Evolutionary conservation across 495 filamentous ascomycete genomes (phyloP).

Genomic region (Pseudomonodictys pantanalensis): DNA sequence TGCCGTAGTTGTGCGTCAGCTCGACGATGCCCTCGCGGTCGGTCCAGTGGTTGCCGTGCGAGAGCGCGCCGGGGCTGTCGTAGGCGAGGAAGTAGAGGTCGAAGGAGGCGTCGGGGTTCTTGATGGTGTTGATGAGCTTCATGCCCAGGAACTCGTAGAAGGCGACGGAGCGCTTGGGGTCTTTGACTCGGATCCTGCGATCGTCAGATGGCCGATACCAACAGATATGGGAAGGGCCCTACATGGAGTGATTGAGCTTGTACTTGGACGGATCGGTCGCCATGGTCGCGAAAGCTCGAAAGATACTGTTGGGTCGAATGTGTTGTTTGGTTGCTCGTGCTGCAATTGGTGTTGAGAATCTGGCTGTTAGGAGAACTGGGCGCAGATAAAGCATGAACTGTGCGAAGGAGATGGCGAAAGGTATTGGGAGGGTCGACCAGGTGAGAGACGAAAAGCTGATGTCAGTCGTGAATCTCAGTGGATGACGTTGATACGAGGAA

Average conservation of each 20-base stretch:
- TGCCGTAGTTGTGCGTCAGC: conserved; percentile 96
- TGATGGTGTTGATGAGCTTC: conserved; percentile 72
- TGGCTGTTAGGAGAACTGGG: neutral
- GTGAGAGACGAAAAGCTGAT: neutral
- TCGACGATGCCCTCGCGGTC: conserved; percentile 89
- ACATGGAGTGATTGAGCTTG: conserved; percentile 40
- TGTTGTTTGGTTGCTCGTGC: conserved; percentile 1
- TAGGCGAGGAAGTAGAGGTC: conserved; percentile 84
- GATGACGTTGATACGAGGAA: neutral
- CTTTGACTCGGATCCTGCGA: conserved; percentile 85
- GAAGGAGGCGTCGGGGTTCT: conserved; percentile 77
- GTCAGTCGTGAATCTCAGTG: neutral
- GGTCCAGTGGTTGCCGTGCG: conserved; percentile 62
- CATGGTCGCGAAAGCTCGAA: conserved; percentile 24
- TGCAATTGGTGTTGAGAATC: neutral
- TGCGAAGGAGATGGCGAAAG: neutral
- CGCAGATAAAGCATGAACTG: conserved; percentile 17
- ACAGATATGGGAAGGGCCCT: neutral
- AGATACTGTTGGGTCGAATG: neutral
- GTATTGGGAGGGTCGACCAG: neutral
- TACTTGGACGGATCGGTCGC: conserved; percentile 23
- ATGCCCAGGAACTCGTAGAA: conserved; percentile 95
- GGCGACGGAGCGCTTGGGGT: conserved; percentile 86
- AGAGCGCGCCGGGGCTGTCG: conserved; percentile 61
- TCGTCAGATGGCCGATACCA: neutral